A percentile compares a stretch with the other conserved stretches of the same genome.
Conservation (phyloP, 352 stramenopile genomes). For the Phytophthora crassamura region DNA sequence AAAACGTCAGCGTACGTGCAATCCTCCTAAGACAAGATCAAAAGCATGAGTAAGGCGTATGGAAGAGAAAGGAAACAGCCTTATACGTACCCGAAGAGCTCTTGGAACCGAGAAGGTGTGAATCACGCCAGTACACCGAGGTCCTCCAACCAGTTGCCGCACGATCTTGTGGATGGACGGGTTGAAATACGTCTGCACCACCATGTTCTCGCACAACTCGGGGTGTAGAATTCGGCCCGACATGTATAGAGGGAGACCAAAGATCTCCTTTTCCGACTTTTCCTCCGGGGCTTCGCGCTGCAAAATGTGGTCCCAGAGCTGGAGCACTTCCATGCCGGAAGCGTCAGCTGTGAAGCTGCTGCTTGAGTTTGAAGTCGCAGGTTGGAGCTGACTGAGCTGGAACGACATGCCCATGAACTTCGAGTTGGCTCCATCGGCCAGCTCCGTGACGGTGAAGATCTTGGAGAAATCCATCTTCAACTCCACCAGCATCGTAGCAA, state of each 20-base stretch:
- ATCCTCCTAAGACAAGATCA: constrained; percentile 27
- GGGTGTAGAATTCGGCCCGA: constrained; percentile 81
- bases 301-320: constrained; percentile 77
- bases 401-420: constrained; percentile 88
- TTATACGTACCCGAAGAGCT: constrained; percentile 45
- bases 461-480: constrained; percentile 88
- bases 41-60: neutral
- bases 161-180: constrained; percentile 89
- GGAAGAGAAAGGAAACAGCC: neutral
- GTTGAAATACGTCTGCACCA: constrained; percentile 85
- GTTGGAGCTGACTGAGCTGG: constrained; percentile 50
- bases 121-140: constrained; percentile 80
- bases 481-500: constrained; percentile 87
- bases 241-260: constrained; percentile 86
- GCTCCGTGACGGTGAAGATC: constrained; percentile 88
- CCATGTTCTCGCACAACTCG: constrained; percentile 88
- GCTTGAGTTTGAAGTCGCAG: constrained; percentile 2
- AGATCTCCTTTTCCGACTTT: constrained; percentile 80
- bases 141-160: constrained; percentile 77
- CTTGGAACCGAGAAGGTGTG: constrained; percentile 60
- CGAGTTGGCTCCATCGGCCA: constrained; percentile 86
- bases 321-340: constrained; percentile 38
- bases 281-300: constrained; percentile 63
- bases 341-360: constrained; percentile 17
- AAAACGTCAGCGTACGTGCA: constrained; percentile 75